These are phyloP conservation scores for Kwoniella dendrophila DNA, from an alignment of 768 basidiomycete species.

Conservation along the genomic window DNA sequence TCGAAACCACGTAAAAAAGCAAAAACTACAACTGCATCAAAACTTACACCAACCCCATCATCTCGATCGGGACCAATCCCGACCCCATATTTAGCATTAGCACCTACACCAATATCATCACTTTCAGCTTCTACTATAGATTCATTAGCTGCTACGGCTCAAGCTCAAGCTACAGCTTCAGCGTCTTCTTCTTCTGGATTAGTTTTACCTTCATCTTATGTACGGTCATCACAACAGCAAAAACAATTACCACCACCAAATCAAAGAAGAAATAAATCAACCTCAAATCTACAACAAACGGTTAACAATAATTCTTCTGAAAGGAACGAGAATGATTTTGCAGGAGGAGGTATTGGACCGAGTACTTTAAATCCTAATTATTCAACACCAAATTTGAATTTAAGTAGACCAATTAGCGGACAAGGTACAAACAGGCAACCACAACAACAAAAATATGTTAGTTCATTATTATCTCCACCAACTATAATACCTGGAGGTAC, in stretches of 20 bases:
- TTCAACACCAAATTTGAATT: not conserved
- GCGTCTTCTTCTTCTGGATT: constrained; percentile 20
- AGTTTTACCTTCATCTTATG: constrained; percentile 44
- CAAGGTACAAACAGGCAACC: constrained; percentile 3
- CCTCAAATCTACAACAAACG: constrained; percentile 7
- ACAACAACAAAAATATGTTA: constrained; percentile 32
- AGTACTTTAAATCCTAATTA: not conserved
- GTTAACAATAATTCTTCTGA: not conserved
- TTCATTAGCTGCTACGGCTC: constrained; percentile 17
- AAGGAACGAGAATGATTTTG: not conserved
- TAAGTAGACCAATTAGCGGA: not conserved
- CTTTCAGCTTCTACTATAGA: constrained; percentile 27
- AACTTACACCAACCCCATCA: constrained; percentile 3
- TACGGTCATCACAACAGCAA: constrained; percentile 21
- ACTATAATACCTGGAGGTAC: constrained; percentile 45
- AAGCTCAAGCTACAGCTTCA: too few relatives aligned
- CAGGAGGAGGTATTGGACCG: constrained; percentile 4
- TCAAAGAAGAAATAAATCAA: not conserved
- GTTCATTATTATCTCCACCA: constrained; percentile 42
- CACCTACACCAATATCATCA: constrained; percentile 44
- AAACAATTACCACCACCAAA: too few relatives aligned
- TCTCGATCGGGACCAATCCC: constrained; percentile 34
- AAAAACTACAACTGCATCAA: constrained; percentile 29
- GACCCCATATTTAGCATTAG: constrained; percentile 46
- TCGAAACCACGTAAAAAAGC: constrained; percentile 39